Evolutionary conservation across 2,329 filamentous ascomycete species (phyloP).

Genomic region (Apiospora sp.): DNA sequence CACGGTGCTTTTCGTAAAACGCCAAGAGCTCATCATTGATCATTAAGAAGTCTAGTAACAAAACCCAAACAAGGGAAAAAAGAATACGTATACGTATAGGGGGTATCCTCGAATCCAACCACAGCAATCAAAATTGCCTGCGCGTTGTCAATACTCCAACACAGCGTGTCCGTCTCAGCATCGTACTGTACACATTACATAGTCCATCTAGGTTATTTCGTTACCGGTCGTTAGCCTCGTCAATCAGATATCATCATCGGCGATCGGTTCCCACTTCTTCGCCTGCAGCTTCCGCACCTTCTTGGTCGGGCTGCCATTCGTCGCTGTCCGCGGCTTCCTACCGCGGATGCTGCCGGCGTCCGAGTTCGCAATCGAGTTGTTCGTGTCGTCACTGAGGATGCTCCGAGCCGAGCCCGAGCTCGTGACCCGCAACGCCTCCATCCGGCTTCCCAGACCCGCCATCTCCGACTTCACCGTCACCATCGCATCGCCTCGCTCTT

Average conservation of each 20-base stretch:
- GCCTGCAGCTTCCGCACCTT: slow-evolving; percentile 22
- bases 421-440: slow-evolving; percentile 60
- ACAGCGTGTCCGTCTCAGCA: not conserved
- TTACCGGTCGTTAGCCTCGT: not conserved
- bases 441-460: slow-evolving; percentile 51
- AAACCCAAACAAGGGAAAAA: not conserved
- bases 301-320: slow-evolving; percentile 19
- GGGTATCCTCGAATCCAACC: slow-evolving; percentile 21
- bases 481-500: slow-evolving; percentile 59
- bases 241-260: slow-evolving; percentile 8
- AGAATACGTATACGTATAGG: slow-evolving; percentile 20
- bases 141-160: slow-evolving; percentile 6
- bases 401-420: not conserved
- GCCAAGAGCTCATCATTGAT: not conserved
- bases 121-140: not conserved
- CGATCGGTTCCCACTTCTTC: slow-evolving; percentile 20
- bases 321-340: not conserved
- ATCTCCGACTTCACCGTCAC: slow-evolving; percentile 38
- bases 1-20: not conserved
- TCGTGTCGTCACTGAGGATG: slow-evolving; percentile 4
- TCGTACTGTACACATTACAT: slow-evolving; percentile 8
- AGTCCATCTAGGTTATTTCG: not conserved
- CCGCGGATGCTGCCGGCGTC: slow-evolving; percentile 7
- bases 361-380: not conserved
- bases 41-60: slow-evolving; percentile 2